phyloP scores from a whole-genome alignment of 768 basidiomycete genomes.

The Nevesoporus exiguus region DNA sequence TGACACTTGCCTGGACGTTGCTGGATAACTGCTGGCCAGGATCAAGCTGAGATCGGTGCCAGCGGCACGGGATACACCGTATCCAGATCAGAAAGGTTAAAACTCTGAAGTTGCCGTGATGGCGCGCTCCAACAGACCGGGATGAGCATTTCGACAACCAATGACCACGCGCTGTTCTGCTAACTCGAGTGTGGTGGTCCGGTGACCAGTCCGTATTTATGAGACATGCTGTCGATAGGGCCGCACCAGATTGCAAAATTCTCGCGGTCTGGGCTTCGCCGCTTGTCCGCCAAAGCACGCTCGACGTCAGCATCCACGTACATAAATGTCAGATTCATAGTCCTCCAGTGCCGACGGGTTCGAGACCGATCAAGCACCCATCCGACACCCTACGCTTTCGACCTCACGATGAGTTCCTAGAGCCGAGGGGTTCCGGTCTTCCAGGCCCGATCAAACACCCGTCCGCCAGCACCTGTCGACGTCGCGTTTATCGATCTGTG shows the following conservation, averaged over 20 bases:
- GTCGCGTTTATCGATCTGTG: constrained; percentile 20
- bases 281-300: not conserved
- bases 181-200: not conserved
- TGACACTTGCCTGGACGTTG: constrained; percentile 3
- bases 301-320: not conserved
- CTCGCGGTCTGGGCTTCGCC: not conserved
- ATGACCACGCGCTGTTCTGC: not conserved
- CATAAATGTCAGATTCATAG: not conserved
- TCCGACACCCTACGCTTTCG: not conserved
- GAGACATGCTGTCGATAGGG: not conserved
- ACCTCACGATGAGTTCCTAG: constrained; percentile 7
- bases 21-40: not conserved
- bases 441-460: constrained; percentile 11
- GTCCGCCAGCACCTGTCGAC: not conserved
- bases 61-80: not conserved
- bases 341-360: not conserved
- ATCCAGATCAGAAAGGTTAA: constrained; percentile 18
- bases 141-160: not conserved
- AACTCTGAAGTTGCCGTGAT: constrained; percentile 14
- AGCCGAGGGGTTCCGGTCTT: constrained; percentile 16
- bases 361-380: constrained; percentile 4
- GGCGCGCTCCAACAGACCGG: not conserved
- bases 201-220: not conserved
- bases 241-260: not conserved
- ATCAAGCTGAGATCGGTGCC: not conserved